Percentiles rank a stretch among this genome's conserved stretches.
Evolutionary conservation across 169 alveolate genomes (phyloP).

Genomic region (Plasmodium adleri): DNA sequence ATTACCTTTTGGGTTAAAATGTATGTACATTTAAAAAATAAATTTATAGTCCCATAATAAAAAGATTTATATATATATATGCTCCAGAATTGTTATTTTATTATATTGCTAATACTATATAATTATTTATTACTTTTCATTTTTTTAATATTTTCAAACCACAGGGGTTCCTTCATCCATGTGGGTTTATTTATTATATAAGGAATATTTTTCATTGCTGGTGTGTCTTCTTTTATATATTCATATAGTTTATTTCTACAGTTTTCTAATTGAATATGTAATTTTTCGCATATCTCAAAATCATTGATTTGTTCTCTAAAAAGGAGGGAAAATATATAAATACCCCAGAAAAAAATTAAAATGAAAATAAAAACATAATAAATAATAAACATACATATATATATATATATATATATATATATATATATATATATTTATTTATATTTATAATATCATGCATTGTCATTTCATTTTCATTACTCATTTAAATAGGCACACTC

Average conservation of each 20-base stretch:
- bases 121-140: conserved; percentile 3
- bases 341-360: background rate
- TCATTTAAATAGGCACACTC: conserved; percentile 78
- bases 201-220: conserved; percentile 76
- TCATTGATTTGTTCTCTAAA: conserved; percentile 77
- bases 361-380: background rate
- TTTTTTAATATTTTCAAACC: conserved; percentile 72
- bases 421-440: background rate
- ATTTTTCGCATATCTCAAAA: conserved; percentile 73
- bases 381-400: conserved; percentile 12
- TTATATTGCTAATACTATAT: too few species aligned
- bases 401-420: background rate
- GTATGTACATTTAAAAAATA: too few species aligned
- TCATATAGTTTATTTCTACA: conserved; percentile 77
- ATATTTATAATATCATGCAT: background rate
- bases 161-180: conserved; percentile 59
- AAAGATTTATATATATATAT: too few species aligned
- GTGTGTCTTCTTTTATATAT: conserved; percentile 75
- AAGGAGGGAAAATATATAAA: background rate
- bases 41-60: too few species aligned
- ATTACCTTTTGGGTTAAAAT: too few species aligned
- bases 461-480: conserved; percentile 12
- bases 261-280: conserved; percentile 66
- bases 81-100: too few species aligned
- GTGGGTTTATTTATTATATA: conserved; percentile 59